Evolutionary conservation across 1,284 basidiomycete species (phyloP).

Genomic region (Takashimella koratensis): DNA sequence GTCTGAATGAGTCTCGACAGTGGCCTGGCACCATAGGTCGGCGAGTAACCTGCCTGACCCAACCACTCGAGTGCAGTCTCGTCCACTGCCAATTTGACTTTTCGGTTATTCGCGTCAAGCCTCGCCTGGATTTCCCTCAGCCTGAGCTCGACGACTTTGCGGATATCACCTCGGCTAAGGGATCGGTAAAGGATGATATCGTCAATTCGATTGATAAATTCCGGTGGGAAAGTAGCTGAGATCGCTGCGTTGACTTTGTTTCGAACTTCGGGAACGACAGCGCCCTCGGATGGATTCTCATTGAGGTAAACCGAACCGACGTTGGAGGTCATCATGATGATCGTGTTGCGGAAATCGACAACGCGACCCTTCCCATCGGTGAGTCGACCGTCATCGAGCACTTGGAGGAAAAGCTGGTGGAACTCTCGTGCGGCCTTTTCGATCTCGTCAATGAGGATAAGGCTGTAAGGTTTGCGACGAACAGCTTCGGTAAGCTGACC

Average conservation of each 20-base stretch:
- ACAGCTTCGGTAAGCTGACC: slow-evolving; percentile 55
- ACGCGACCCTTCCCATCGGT: slow-evolving; percentile 51
- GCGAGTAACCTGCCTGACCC: slow-evolving; percentile 76
- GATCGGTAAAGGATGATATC: slow-evolving; percentile 56
- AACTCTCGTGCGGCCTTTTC: slow-evolving; percentile 58
- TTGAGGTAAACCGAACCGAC: slow-evolving; percentile 55
- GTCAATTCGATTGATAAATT: slow-evolving; percentile 57
- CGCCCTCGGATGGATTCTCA: slow-evolving; percentile 51
- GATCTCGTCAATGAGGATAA: slow-evolving; percentile 51
- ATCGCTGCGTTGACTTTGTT: slow-evolving; percentile 54
- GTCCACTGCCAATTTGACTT: slow-evolving; percentile 75
- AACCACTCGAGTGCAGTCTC: slow-evolving; percentile 76
- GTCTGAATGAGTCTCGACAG: slow-evolving; percentile 88
- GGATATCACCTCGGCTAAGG: slow-evolving; percentile 52
- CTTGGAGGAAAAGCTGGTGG: slow-evolving; percentile 57
- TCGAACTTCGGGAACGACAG: slow-evolving; percentile 44
- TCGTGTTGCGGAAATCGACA: slow-evolving; percentile 49
- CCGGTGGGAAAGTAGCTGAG: slow-evolving; percentile 54
- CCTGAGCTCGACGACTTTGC: slow-evolving; percentile 54
- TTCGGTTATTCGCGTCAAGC: slow-evolving; percentile 65
- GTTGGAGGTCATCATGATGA: slow-evolving; percentile 57
- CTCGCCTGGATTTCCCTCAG: slow-evolving; percentile 62
- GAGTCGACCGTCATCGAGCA: slow-evolving; percentile 57
- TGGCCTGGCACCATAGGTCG: slow-evolving; percentile 83
- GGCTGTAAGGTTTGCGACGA: slow-evolving; percentile 51